These are phyloP conservation scores for Candida sanyaensis DNA, from an alignment of 1,139 yeast species.

Conservation along the genomic window DNA sequence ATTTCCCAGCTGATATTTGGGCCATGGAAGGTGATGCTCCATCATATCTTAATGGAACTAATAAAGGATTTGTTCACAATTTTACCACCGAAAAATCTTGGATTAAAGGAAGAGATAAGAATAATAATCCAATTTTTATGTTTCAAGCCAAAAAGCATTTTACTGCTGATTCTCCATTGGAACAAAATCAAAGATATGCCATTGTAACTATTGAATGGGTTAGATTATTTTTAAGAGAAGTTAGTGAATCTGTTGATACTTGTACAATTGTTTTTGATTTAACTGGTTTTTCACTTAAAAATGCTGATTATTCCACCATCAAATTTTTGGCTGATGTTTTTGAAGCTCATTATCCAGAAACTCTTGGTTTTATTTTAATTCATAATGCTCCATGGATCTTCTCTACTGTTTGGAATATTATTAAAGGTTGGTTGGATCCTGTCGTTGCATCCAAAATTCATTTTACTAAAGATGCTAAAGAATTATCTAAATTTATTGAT, in stretches of 20 bases:
- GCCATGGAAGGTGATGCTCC: slow-evolving; percentile 41
- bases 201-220: slow-evolving; percentile 43
- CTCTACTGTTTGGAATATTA: slow-evolving; percentile 48
- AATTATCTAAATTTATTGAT: slow-evolving; percentile 34
- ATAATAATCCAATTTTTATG: slow-evolving; percentile 39
- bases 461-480: slow-evolving; percentile 41
- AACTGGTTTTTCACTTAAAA: slow-evolving; percentile 48
- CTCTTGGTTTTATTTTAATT: slow-evolving; percentile 41
- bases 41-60: slow-evolving; percentile 31
- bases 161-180: slow-evolving; percentile 36
- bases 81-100: slow-evolving; percentile 40
- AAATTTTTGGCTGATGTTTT: slow-evolving; percentile 47
- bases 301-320: slow-evolving; percentile 46
- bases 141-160: slow-evolving; percentile 45
- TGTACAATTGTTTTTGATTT: slow-evolving; percentile 46
- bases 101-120: slow-evolving; percentile 41
- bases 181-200: slow-evolving; percentile 43
- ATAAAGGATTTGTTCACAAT: slow-evolving; percentile 40
- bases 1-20: slow-evolving; percentile 33
- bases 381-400: slow-evolving; percentile 55
- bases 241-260: slow-evolving; percentile 36
- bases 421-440: slow-evolving; percentile 50
- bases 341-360: slow-evolving; percentile 53
- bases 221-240: slow-evolving; percentile 37
- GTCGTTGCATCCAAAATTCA: slow-evolving; percentile 48